Conservation (phyloP, 176 grass and related monocot species). For the Elaeis guineensis region DNA sequence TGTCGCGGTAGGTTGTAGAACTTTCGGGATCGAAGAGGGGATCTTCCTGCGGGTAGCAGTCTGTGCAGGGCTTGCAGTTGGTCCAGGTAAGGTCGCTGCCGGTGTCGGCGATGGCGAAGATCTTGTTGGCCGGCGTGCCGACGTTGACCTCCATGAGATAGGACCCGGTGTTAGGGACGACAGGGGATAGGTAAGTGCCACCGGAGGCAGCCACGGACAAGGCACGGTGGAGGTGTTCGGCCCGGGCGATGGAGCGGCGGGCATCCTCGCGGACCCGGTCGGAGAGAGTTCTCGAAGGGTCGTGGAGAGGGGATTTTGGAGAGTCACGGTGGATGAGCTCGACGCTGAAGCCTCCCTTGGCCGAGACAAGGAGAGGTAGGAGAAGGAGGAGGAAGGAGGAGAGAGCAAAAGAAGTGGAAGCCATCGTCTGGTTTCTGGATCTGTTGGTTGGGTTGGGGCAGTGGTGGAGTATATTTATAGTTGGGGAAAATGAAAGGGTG, state of each 20-base stretch:
- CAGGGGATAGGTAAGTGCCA: no score
- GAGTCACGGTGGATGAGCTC: background rate
- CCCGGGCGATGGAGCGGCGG: conserved; percentile 3
- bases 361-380: no score
- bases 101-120: conserved; percentile 8
- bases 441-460: no score
- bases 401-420: no score
- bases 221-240: background rate
- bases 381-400: no score
- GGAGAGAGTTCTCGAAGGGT: conserved; percentile 1
- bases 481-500: no score
- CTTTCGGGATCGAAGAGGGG: conserved; percentile 11
- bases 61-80: conserved; percentile 12
- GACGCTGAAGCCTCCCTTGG: no score
- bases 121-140: conserved; percentile 12
- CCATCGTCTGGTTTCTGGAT: no score
- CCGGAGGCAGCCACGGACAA: background rate
- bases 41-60: conserved; percentile 8
- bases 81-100: no score
- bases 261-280: background rate
- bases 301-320: conserved; percentile 4
- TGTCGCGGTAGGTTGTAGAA: conserved; percentile 8
- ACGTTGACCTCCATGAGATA: conserved; percentile 1
- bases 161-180: no score
- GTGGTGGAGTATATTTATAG: no score